Evolutionary conservation across 2,329 filamentous ascomycete species (phyloP).

Genomic region (Beauveria medogensis): DNA sequence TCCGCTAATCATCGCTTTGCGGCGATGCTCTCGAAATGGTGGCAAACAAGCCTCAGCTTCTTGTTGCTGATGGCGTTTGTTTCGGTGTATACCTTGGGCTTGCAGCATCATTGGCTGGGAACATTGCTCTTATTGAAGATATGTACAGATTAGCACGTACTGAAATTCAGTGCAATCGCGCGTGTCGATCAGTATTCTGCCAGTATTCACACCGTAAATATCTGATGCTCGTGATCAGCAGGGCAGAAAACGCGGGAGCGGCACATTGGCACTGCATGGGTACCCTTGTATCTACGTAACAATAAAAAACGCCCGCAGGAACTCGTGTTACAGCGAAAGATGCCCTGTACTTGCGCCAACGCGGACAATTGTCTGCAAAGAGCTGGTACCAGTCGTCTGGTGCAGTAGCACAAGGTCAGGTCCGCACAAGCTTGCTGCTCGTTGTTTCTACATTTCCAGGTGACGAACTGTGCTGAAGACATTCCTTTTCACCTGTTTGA

Average conservation of each 20-base stretch:
- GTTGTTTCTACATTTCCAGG: not conserved
- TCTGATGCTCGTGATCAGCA: not conserved
- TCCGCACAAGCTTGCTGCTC: not conserved
- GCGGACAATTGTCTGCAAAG: not conserved
- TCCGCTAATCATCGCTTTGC: not conserved
- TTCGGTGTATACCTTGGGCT: not conserved
- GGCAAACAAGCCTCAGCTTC: not conserved
- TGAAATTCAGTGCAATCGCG: not conserved
- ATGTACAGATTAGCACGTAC: not conserved
- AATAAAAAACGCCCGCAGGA: no score
- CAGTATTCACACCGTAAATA: no score
- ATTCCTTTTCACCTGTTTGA: no score
- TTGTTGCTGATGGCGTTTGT: not conserved
- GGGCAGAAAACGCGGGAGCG: not conserved
- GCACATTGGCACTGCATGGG: no score
- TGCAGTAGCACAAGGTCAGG: not conserved
- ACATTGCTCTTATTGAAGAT: not conserved
- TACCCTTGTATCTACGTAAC: no score
- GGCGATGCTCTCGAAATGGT: not conserved
- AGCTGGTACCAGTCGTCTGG: not conserved
- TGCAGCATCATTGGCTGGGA: not conserved
- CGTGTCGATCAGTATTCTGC: not conserved
- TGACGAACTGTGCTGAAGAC: not conserved
- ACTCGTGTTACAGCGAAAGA: not conserved
- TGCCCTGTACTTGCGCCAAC: not conserved